Conservation (phyloP, 306 rosid species). For the Myrica gale region DNA sequence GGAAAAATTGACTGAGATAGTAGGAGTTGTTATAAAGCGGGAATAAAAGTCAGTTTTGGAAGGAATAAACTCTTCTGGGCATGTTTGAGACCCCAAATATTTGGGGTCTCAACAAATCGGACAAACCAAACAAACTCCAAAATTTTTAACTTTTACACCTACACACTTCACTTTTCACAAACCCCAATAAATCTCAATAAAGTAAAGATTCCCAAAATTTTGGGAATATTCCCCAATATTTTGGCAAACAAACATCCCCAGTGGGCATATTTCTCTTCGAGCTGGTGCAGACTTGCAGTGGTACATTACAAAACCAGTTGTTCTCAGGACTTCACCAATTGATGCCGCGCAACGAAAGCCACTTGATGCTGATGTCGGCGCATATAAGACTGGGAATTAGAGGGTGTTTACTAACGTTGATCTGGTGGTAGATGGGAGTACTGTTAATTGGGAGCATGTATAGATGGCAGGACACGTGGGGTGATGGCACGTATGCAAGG, state of each 20-base stretch:
- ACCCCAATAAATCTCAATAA: too few relatives aligned
- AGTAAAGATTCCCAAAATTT: too few relatives aligned
- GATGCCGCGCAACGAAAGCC: neutral
- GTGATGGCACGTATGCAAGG: constrained; percentile 1
- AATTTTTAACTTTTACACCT: too few relatives aligned
- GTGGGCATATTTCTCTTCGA: constrained; percentile 2
- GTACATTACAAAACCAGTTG: constrained; percentile 3
- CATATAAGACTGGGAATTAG: constrained; percentile 31
- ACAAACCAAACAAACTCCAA: too few relatives aligned
- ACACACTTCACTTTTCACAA: too few relatives aligned
- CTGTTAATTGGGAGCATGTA: neutral
- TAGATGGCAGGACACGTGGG: constrained; percentile 7
- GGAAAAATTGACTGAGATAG: constrained; percentile 14
- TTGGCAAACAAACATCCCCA: too few relatives aligned
- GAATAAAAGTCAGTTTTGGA: constrained; percentile 19
- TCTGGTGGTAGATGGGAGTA: neutral
- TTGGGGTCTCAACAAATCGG: too few relatives aligned
- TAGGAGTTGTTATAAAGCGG: constrained; percentile 5
- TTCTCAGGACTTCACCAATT: constrained; percentile 5
- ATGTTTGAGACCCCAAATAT: too few relatives aligned
- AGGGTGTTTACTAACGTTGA: constrained; percentile 13
- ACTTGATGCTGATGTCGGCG: constrained; percentile 16
- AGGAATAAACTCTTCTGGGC: constrained; percentile 37
- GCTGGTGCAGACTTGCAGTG: neutral
- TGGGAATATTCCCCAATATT: too few relatives aligned